Evolutionary conservation across 2,329 filamentous ascomycete species (phyloP).

Genomic region (Xylaria sp.): DNA sequence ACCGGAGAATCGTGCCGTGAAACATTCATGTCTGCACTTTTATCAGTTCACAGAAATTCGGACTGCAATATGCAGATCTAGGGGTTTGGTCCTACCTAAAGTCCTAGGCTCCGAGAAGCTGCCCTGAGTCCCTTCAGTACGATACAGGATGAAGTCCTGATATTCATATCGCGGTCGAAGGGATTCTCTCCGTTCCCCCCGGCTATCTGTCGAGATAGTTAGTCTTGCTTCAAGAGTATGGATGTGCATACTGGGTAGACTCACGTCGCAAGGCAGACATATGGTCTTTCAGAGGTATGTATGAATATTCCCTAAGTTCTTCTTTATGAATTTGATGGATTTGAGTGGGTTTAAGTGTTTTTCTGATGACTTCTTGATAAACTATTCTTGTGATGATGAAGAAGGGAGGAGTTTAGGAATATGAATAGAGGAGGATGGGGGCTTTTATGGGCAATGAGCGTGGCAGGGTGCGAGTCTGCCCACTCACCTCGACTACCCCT

Average conservation of each 20-base stretch:
- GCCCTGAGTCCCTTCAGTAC: constrained; percentile 7
- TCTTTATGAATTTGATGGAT: constrained; percentile 34
- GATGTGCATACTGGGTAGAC: constrained; percentile 20
- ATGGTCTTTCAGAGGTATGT: constrained; percentile 28
- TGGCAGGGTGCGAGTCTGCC: constrained; percentile 40
- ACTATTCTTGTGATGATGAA: constrained; percentile 29
- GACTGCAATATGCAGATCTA: constrained; percentile 12
- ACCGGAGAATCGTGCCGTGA: constrained; percentile 14
- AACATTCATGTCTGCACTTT: constrained; percentile 23
- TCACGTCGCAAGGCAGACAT: constrained; percentile 35
- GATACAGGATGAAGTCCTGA: constrained; percentile 18
- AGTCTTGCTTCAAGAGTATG: constrained; percentile 22
- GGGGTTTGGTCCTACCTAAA: constrained; percentile 24
- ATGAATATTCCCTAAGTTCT: constrained; percentile 29
- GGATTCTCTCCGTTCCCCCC: constrained; percentile 6
- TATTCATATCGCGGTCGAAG: constrained; percentile 16
- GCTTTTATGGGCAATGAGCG: constrained; percentile 45
- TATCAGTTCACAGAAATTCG: constrained; percentile 17
- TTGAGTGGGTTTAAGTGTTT: constrained; percentile 23
- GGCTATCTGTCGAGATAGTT: constrained; percentile 29
- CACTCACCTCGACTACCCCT: constrained; percentile 32
- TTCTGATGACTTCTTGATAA: constrained; percentile 37
- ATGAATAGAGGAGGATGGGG: constrained; percentile 39
- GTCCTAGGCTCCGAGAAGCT: constrained; percentile 14
- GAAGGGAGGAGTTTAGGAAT: constrained; percentile 37